phyloP scores from a whole-genome alignment of 257 asterid species.

The Salvia hispanica region DNA sequence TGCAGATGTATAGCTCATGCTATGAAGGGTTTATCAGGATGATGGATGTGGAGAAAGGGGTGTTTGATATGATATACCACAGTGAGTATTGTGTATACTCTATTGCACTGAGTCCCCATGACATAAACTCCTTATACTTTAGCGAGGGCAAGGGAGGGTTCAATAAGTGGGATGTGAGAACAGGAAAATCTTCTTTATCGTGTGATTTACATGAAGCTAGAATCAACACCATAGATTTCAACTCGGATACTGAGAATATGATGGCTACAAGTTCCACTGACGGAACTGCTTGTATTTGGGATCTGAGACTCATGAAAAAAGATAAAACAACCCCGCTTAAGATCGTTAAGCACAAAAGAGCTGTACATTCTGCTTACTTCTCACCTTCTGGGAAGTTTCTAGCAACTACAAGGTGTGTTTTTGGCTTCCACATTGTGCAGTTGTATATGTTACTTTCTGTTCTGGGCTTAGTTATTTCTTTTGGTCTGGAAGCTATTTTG shows the following conservation, averaged over 20 bases:
- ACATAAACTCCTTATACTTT: constrained; percentile 55
- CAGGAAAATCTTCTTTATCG: constrained; percentile 56
- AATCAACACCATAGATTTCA: constrained; percentile 82
- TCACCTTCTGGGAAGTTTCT: constrained; percentile 78
- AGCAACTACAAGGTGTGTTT: constrained; percentile 83
- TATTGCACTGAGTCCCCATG: constrained; percentile 50
- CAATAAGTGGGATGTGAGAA: constrained; percentile 63
- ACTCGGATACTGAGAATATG: constrained; percentile 49
- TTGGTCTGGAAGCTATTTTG: background rate
- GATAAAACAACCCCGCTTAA: constrained; percentile 45
- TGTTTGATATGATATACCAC: constrained; percentile 58
- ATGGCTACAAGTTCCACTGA: constrained; percentile 86
- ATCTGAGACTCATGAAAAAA: constrained; percentile 59
- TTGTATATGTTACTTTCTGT: background rate
- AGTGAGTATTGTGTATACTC: constrained; percentile 57
- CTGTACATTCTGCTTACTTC: constrained; percentile 87
- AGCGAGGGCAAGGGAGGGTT: constrained; percentile 67
- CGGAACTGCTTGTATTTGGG: constrained; percentile 91
- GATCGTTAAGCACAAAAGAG: constrained; percentile 57
- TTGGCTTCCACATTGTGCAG: constrained; percentile 19
- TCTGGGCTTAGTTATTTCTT: background rate
- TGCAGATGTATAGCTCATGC: constrained; percentile 88
- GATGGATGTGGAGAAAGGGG: constrained; percentile 81
- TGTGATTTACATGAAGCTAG: constrained; percentile 61
- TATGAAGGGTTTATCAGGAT: constrained; percentile 78